Percentiles rank a stretch among this genome's conserved stretches.
Conservation (phyloP, 192 early-diverging fungal genomes). For the Coemansia sp. region DNA sequence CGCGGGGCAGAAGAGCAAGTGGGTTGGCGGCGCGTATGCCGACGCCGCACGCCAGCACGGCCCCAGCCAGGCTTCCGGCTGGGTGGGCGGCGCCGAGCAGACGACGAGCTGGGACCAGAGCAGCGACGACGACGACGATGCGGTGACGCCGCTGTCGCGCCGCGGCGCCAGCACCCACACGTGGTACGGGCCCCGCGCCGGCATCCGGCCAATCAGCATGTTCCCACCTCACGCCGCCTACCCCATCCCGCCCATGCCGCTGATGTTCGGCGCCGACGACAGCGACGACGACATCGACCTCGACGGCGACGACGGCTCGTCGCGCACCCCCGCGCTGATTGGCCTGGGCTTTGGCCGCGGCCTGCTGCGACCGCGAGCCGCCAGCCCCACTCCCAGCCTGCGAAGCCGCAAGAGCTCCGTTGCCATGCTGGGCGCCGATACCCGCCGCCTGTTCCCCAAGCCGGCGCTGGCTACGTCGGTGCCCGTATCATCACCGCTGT, state of each 20-base stretch:
- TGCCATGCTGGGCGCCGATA: not conserved
- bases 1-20: slow-evolving; percentile 26
- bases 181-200: slow-evolving; percentile 43
- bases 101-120: slow-evolving; percentile 46
- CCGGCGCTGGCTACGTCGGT: slow-evolving; percentile 22
- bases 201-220: slow-evolving; percentile 46
- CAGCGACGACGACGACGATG: slow-evolving; percentile 27
- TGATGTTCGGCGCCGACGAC: slow-evolving; percentile 55
- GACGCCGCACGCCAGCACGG: slow-evolving; percentile 4
- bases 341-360: slow-evolving; percentile 17
- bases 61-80: slow-evolving; percentile 24
- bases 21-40: slow-evolving; percentile 34
- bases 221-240: slow-evolving; percentile 25
- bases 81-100: slow-evolving; percentile 22
- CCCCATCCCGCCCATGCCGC: slow-evolving; percentile 43
- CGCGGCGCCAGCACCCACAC: slow-evolving; percentile 38
- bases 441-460: not conserved
- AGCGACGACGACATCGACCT: slow-evolving; percentile 66
- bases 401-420: slow-evolving; percentile 12
- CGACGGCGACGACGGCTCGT: slow-evolving; percentile 63
- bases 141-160: slow-evolving; percentile 13
- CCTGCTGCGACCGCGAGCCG: slow-evolving; percentile 12
- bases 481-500: slow-evolving; percentile 15
- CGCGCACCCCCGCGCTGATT: slow-evolving; percentile 37
- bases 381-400: slow-evolving; percentile 12